Base-by-base conservation (phyloP, 768 basidiomycete species). In the Pulveroboletus sp. region DNA sequence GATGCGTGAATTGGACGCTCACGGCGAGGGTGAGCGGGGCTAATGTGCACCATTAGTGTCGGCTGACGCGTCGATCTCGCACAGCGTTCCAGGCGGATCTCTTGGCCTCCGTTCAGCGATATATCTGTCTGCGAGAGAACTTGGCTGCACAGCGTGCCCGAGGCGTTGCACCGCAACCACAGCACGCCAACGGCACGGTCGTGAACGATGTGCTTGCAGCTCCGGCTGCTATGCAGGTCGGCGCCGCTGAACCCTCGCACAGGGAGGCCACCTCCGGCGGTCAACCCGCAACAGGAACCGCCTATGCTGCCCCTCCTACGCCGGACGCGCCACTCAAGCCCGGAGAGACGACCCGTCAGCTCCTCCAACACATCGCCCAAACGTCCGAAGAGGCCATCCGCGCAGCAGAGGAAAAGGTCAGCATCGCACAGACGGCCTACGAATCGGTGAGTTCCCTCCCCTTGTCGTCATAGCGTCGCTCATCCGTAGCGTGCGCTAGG, bases 391-490 rank as follows among this genome's bases (percentile, higher is more conserved):
- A 84, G 52, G 64, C 80, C 1, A 65, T 84, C 10, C 77, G 80
- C 5, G 76, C 81, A 4, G 79, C 82, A 11, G 85, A 89, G 53
- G 89, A 93, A 64, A 91, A 91, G 62, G 77, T 86, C 26, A 87
- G 82, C 55, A 73, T 91, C 16, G 84, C 88, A 3, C 78, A 80
- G 56, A 77, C 86, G 10, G 79, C 81, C 22, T 79, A 81, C 56
- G 84, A 88, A 57, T 80, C 82, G 30, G 89, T 89, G 62, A 51
- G 81, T 16, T 10, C 31, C 14, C 44, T 41, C 30, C 9, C 36
- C 23, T 26, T 43, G 8, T 12, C 7, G 26, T 22, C 14, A 22
- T 11, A 5, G n/a, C 14, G 32, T 40, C 38, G 1, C 36, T 53
- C 49, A 49, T 56, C 23, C 48, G 26, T 47, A 17, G 11, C 12